Base-by-base conservation (phyloP, 331 rosid genomes). In the Arachis monticola region DNA sequence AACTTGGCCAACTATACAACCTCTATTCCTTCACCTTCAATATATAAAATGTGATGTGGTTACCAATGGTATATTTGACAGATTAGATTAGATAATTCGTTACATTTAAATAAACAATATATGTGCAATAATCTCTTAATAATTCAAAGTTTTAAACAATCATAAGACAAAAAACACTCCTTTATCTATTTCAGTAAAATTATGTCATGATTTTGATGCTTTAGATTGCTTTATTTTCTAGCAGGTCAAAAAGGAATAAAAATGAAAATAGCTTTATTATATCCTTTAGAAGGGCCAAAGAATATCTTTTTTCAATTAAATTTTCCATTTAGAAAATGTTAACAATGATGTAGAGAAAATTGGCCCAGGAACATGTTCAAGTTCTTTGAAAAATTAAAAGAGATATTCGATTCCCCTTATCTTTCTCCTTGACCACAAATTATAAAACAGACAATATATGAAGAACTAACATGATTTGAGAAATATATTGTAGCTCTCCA, bases 401-500 rank as follows among this genome's bases (percentile, higher is more conserved):
- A 35, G 67, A 61, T 38, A 38, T 52, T 53, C 35, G 41, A 35
- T 69, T 32, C 13, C 3, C 62, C 62, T 68, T 7, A 17, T 46
- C 41, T 9, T 65, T 14, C 57, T 4, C 42, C 52, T 64, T 9
- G 7, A 9, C 13, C 67, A 1, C 53, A 51, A 51, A 51, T 53
- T 35, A 63, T 6, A 7, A 17, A 22, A 52, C 4, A 10, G 35
- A 44, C 42, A 35, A 35, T 35, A 35, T 35, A 17, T 17, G 22
- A 56, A 56, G 59, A 44, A 45, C 7, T 30, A 45, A 30, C 14
- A 72, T n/a, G 58, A 4, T 46, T 46, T 4, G 12, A 12, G 14
- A 72, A 52, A 74, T 74, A 27, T 5, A 42, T 42, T 27, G 11
- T 17, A 8, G 8, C 60, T 46, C 77, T 60, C 50, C 50, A 31